Base-by-base conservation (phyloP, 257 asterid genomes). In the Nicotiana otophora region DNA sequence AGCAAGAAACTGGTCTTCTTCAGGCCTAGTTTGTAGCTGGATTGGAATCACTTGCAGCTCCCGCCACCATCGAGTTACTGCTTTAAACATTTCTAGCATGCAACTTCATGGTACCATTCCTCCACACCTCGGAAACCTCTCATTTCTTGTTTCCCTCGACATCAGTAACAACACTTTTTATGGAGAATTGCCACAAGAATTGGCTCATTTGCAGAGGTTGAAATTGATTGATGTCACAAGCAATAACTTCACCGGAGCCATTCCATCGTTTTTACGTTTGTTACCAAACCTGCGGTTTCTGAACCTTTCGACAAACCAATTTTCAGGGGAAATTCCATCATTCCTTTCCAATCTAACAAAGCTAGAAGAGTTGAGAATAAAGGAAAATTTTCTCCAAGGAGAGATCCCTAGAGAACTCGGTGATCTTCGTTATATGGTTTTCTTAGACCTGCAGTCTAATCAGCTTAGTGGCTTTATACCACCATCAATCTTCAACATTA, bases 41-140 rank as follows among this genome's bases (percentile, higher is more conserved):
- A 68, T 68, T 1, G 76, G 76, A 68, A 68, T 68, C 76, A 68
- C 76, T 1, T 68, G 76, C 76, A 68, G 54, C 76, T 8, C 76
- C 2, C 76, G 54, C 4, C 2, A 68, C 9, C 7, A 8, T 1
- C 28, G 53, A 34, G 53, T 67, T 51, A 67, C 53, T 16, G 53
- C 53, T 34, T 68, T 68, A 68, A 16, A 68, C 76, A 68, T 68
- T 68, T 68, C 76, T 68, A 19, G 28, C 28, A 34, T 34, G 30
- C 54, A 34, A 9, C 76, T 68, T 68, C 53, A 17, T 19, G 76
- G 76, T 19, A 68, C 54, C 30, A 68, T 68, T 34, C 54, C 76
- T 33, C 54, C 53, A 19, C 76, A 67, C 76, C 30, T 67, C n/a
- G 76, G 76, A 67, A 67, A 67, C 54, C 54, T 17, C 16, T 67